phyloP scores from a whole-genome alignment of 768 basidiomycete species.

The Chlorophyllum brunneum region DNA sequence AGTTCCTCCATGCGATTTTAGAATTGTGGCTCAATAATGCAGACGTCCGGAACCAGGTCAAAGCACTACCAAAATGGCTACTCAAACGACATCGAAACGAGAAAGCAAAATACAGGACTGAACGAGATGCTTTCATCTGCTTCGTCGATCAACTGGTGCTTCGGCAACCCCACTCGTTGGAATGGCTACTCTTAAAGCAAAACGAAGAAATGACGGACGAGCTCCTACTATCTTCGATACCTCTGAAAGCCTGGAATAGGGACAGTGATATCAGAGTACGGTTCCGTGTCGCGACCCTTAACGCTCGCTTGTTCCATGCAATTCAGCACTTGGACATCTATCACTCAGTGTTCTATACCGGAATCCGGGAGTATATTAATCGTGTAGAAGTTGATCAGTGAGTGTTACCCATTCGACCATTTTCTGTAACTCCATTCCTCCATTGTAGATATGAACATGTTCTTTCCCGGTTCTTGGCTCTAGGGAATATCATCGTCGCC shows the following conservation, averaged over 20 bases:
- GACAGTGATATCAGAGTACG: slow-evolving; percentile 85
- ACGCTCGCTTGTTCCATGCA: slow-evolving; percentile 49
- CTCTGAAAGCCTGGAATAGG: slow-evolving; percentile 35
- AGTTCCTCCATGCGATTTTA: slow-evolving; percentile 61
- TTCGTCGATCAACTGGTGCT: slow-evolving; percentile 66
- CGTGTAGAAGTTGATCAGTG: slow-evolving; percentile 47
- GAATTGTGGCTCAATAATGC: slow-evolving; percentile 46
- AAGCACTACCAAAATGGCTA: slow-evolving; percentile 53
- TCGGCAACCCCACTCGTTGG: slow-evolving; percentile 43
- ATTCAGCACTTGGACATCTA: slow-evolving; percentile 32
- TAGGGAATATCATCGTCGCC: slow-evolving; percentile 77
- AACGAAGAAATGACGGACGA: slow-evolving; percentile 28
- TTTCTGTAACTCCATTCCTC: neutral
- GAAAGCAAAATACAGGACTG: slow-evolving; percentile 56
- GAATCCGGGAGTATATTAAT: slow-evolving; percentile 39
- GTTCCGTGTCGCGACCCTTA: slow-evolving; percentile 65
- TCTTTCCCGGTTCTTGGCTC: slow-evolving; percentile 64
- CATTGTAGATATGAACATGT: slow-evolving; percentile 64
- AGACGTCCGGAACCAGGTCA: slow-evolving; percentile 12
- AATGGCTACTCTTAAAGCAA: slow-evolving; percentile 41
- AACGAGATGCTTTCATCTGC: slow-evolving; percentile 57
- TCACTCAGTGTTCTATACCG: slow-evolving; percentile 36
- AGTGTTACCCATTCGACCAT: slow-evolving; percentile 17
- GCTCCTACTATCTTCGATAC: slow-evolving; percentile 47
- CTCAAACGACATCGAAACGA: slow-evolving; percentile 36